Evolutionary conservation across 2,329 filamentous ascomycete genomes (phyloP).

Genomic region (Ophiostoma piceae): DNA sequence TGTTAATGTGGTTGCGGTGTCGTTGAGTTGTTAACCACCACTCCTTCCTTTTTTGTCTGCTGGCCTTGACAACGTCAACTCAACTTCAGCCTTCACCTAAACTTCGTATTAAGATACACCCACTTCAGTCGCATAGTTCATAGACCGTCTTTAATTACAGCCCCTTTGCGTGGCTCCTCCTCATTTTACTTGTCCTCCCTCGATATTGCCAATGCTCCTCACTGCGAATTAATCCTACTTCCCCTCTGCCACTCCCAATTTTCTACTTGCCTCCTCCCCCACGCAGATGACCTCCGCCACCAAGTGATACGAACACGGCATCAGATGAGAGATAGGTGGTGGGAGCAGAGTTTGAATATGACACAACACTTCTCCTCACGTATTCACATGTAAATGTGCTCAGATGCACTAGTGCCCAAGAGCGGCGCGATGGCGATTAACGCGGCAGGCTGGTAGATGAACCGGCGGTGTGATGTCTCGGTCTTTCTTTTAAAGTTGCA

Average conservation of each 20-base stretch:
- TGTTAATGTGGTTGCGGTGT: background rate
- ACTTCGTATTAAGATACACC: too few species aligned
- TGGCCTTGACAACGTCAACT: background rate
- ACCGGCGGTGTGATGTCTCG: background rate
- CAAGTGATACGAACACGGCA: slow-evolving; percentile 9
- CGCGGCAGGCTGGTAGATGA: background rate
- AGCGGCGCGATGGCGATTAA: background rate
- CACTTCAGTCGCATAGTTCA: background rate
- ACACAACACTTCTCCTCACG: background rate
- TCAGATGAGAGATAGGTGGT: background rate
- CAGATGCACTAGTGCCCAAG: background rate
- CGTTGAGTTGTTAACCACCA: background rate
- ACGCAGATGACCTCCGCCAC: background rate
- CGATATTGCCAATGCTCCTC: background rate
- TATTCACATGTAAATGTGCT: background rate
- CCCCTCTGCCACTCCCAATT: background rate
- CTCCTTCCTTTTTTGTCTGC: background rate
- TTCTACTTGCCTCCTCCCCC: background rate
- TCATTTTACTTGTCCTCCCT: background rate
- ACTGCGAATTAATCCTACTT: background rate
- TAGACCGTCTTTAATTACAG: background rate
- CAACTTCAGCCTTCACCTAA: background rate
- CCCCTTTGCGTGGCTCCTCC: background rate
- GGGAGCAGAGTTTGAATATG: background rate
- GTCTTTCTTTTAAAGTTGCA: background rate